These are phyloP conservation scores for Exophiala bonariae DNA, from an alignment of 2,329 filamentous ascomycete genomes.

Conservation along the genomic window DNA sequence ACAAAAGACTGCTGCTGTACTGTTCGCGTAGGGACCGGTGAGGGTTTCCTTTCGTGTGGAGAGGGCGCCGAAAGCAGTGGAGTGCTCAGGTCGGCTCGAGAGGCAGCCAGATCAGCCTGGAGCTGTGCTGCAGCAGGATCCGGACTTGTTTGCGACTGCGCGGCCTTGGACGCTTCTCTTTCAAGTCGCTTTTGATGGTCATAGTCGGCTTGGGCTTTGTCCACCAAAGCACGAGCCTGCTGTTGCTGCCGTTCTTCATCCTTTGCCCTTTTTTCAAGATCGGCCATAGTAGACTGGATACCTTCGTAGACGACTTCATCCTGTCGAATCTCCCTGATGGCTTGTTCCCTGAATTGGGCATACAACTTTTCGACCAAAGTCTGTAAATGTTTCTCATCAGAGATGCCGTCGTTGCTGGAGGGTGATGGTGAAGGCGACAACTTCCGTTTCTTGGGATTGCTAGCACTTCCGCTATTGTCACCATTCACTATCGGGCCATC, in stretches of 20 bases:
- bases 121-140: slow-evolving; percentile 19
- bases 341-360: slow-evolving; percentile 67
- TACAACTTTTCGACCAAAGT: slow-evolving; percentile 71
- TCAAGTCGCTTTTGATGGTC: background rate
- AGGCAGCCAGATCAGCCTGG: slow-evolving; percentile 18
- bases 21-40: slow-evolving; percentile 5
- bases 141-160: slow-evolving; percentile 4
- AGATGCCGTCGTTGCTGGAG: slow-evolving; percentile 1
- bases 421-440: slow-evolving; percentile 64
- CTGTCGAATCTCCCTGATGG: slow-evolving; percentile 69
- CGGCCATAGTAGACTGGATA: slow-evolving; percentile 66
- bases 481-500: slow-evolving; percentile 35
- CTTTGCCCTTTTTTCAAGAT: slow-evolving; percentile 63
- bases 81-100: slow-evolving; percentile 7
- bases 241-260: slow-evolving; percentile 38
- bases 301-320: slow-evolving; percentile 69
- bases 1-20: slow-evolving; percentile 8
- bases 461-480: slow-evolving; percentile 29
- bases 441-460: slow-evolving; percentile 71
- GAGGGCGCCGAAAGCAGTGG: slow-evolving; percentile 7
- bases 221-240: background rate
- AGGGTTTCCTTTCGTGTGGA: slow-evolving; percentile 4
- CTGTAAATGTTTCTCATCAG: slow-evolving; percentile 18
- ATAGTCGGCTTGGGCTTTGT: slow-evolving; percentile 2
- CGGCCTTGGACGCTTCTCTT: slow-evolving; percentile 1